Percentiles rank a stretch among this genome's conserved stretches.
phyloP scores from a whole-genome alignment of 2,329 filamentous ascomycete genomes.

The Fusarium tuaranense region DNA sequence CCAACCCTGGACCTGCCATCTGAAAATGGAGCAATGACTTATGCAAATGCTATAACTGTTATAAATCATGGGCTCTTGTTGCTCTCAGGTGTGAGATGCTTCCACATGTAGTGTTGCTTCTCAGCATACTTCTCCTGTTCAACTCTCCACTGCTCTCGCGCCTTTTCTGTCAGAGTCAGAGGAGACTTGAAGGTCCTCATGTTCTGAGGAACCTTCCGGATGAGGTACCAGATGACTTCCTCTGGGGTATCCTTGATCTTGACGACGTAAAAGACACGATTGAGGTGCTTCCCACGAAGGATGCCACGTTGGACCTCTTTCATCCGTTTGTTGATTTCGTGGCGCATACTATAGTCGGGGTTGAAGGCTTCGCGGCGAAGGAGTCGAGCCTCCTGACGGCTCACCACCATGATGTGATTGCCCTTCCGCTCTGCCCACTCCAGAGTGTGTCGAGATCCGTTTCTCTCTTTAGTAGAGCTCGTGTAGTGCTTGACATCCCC shows the following conservation, averaged over 20 bases:
- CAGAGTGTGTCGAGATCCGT: background rate
- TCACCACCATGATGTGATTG: slow-evolving; percentile 9
- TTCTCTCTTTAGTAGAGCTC: background rate
- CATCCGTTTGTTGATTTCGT: slow-evolving; percentile 11
- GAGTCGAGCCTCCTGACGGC: background rate
- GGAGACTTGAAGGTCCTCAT: background rate
- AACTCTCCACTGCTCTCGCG: background rate
- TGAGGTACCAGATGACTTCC: slow-evolving; percentile 6
- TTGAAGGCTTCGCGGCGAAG: background rate
- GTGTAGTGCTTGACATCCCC: slow-evolving; percentile 5
- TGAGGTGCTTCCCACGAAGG: background rate
- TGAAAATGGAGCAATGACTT: background rate
- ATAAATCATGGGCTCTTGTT: background rate
- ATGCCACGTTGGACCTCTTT: background rate
- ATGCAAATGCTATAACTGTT: background rate
- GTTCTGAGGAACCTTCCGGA: background rate
- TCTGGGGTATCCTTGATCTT: background rate
- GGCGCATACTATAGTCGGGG: background rate
- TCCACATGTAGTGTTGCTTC: background rate
- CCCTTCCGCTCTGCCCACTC: slow-evolving; percentile 10
- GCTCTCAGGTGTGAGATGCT: background rate
- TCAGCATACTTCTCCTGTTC: background rate
- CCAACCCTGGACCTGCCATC: background rate
- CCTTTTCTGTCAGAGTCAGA: background rate
- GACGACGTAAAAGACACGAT: background rate